These are phyloP conservation scores for Hymenoscyphus linearis DNA, from an alignment of 2,329 filamentous ascomycete species.

Conservation along the genomic window DNA sequence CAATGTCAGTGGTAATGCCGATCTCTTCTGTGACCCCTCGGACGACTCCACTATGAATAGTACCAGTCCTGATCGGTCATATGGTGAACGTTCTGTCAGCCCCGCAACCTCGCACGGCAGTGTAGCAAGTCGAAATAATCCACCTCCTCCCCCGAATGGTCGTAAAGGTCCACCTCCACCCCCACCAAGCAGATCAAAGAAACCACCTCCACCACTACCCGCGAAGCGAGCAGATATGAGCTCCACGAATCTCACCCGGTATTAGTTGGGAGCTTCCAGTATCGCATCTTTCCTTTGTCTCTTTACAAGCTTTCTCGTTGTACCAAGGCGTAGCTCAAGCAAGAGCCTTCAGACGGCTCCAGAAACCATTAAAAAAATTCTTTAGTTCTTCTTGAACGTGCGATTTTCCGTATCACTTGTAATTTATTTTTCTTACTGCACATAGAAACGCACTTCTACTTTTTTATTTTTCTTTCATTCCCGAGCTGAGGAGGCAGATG, in stretches of 20 bases:
- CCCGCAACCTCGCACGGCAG: slow-evolving; percentile 49
- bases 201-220: slow-evolving; percentile 59
- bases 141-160: slow-evolving; percentile 38
- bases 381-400: not conserved
- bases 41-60: slow-evolving; percentile 46
- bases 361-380: not conserved
- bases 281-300: not conserved
- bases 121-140: slow-evolving; percentile 44
- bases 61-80: slow-evolving; percentile 43
- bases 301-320: not conserved
- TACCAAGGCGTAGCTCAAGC: not conserved
- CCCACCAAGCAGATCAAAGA: slow-evolving; percentile 57
- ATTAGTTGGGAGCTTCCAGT: slow-evolving; percentile 8
- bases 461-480: not conserved
- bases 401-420: not conserved
- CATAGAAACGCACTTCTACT: not conserved
- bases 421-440: not conserved
- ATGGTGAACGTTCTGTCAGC: slow-evolving; percentile 45
- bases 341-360: not conserved
- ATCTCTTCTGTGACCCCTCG: slow-evolving; percentile 45
- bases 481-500: not conserved
- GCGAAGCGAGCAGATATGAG: slow-evolving; percentile 48
- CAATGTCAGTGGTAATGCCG: slow-evolving; percentile 26
- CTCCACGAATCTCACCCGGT: slow-evolving; percentile 19
- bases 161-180: slow-evolving; percentile 57